Evolutionary conservation across 345 rosid genomes (phyloP), one percentile per base, ranked within the genome.

Genomic region (Populus ilicifolia): DNA sequence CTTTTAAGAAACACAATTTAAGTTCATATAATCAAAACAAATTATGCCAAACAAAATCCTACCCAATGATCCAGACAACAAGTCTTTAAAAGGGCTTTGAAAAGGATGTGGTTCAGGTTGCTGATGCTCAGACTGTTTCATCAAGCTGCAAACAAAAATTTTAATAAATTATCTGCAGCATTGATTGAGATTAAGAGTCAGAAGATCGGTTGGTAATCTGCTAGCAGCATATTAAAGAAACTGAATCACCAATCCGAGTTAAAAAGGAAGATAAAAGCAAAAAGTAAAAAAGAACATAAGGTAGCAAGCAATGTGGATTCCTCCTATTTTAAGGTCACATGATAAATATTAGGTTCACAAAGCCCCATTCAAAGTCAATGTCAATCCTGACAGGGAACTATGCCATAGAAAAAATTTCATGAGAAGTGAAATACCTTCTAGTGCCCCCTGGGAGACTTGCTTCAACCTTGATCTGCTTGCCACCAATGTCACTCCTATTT

Each of bases 1-100:
- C 66, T 21, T 21, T 69, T 25, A 52, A 81, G 38, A 75, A 27
- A 41, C 13, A 75, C 72, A 71, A 39, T 38, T 48, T 54, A 70
- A 77, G 69, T 72, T 69, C 75, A 41, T 46, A 44, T 30, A 36
- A 78, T 64, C 27, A 68, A 46, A 67, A 38, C 17, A 54, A 78
- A 20, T 69, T 35, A 72, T 25, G 62, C 80, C 23, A 72, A 20
- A 41, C 67, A 63, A 64, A 80, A 79, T 17, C 86, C 69, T 90
- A 92, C 94, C 90, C 76, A 82, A 78, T 73, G 78, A 83, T 73
- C 80, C 85, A 38, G 92, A 77, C 50, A 86, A 79, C 68, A 81
- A 73, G 75, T 87, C 87, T 41, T 81, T 88, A 74, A 80, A 82
- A 74, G 86, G 82, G 80, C 86, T 80, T 79, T 75, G 84, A 69